Conservation (phyloP, 2,329 filamentous ascomycete genomes). For the Fusarium praegraminearum region DNA sequence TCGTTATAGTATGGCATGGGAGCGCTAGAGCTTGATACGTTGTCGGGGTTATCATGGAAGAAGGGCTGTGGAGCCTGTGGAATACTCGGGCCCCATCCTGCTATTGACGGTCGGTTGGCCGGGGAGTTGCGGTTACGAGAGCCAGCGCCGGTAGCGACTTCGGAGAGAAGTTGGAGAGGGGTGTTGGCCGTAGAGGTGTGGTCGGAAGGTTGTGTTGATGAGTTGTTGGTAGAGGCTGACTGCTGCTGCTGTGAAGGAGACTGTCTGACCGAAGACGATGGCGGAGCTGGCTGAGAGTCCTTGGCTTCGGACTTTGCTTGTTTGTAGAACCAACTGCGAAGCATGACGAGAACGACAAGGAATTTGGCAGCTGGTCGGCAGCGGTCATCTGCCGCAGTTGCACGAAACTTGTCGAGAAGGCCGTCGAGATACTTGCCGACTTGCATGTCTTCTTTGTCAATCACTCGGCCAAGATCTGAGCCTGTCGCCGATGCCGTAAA, state of each 20-base stretch:
- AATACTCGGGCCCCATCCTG: conserved; percentile 40
- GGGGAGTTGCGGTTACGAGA: conserved; percentile 28
- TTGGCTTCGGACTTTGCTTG: conserved; percentile 53
- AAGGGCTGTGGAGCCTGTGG: conserved; percentile 52
- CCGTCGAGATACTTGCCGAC: conserved; percentile 74
- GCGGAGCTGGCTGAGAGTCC: conserved; percentile 16
- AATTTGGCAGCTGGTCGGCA: conserved; percentile 78
- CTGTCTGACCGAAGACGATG: conserved; percentile 22
- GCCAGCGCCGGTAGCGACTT: conserved; percentile 62
- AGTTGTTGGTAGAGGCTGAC: conserved; percentile 15
- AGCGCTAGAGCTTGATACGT: conserved; percentile 15
- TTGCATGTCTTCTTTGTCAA: conserved; percentile 75
- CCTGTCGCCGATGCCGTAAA: conserved; percentile 73
- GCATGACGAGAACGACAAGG: conserved; percentile 75
- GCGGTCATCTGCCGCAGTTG: conserved; percentile 71
- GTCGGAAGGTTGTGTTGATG: conserved; percentile 33
- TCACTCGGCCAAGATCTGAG: conserved; percentile 76
- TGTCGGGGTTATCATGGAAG: conserved; percentile 52
- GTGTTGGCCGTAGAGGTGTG: conserved; percentile 58
- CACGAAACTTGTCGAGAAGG: conserved; percentile 76
- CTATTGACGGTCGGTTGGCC: conserved; percentile 32
- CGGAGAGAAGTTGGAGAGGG: conserved; percentile 67
- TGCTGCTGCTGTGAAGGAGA: conserved; percentile 33
- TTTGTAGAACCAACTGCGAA: conserved; percentile 76
- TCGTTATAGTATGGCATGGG: conserved; percentile 31